phyloP scores from a whole-genome alignment of 73 alveolate genomes.

The Halteria grandinella region DNA sequence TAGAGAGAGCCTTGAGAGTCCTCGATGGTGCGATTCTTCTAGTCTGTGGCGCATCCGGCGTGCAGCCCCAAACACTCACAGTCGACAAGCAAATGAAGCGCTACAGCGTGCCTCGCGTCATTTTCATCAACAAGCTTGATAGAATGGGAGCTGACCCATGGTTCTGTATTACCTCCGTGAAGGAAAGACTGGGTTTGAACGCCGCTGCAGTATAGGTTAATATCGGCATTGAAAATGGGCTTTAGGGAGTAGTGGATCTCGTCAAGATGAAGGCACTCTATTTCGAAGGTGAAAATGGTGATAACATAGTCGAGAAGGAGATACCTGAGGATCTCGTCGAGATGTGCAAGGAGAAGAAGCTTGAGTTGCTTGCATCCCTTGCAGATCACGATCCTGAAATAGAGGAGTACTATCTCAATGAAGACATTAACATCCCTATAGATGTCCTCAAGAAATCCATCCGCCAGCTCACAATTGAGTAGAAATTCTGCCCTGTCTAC shows the following conservation, averaged over 20 bases:
- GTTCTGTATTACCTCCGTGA: constrained; percentile 58
- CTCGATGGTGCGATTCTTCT: constrained; percentile 94
- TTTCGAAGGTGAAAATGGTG: constrained; percentile 88
- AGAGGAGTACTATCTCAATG: constrained; percentile 76
- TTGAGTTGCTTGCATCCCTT: constrained; percentile 70
- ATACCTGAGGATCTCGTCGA: constrained; percentile 77
- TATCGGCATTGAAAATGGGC: constrained; percentile 84
- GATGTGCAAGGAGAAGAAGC: constrained; percentile 72
- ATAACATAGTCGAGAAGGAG: constrained; percentile 55
- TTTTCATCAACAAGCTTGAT: constrained; percentile 95
- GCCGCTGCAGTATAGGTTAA: constrained; percentile 83
- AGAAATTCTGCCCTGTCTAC: constrained; percentile 85
- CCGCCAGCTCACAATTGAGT: constrained; percentile 79
- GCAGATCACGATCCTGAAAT: constrained; percentile 82
- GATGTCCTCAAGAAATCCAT: constrained; percentile 75
- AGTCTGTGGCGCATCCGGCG: constrained; percentile 96
- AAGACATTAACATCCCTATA: constrained; percentile 63
- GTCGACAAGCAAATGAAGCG: constrained; percentile 95
- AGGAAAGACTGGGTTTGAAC: constrained; percentile 80
- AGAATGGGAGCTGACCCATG: constrained; percentile 97
- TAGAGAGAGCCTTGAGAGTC: constrained; percentile 97
- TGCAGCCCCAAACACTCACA: constrained; percentile 94
- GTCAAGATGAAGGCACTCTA: constrained; percentile 77
- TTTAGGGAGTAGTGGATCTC: constrained; percentile 84
- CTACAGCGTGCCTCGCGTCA: constrained; percentile 89